Evolutionary conservation across 2,329 filamentous ascomycete genomes (phyloP).

Genomic region (Dothideomycetes sp.): DNA sequence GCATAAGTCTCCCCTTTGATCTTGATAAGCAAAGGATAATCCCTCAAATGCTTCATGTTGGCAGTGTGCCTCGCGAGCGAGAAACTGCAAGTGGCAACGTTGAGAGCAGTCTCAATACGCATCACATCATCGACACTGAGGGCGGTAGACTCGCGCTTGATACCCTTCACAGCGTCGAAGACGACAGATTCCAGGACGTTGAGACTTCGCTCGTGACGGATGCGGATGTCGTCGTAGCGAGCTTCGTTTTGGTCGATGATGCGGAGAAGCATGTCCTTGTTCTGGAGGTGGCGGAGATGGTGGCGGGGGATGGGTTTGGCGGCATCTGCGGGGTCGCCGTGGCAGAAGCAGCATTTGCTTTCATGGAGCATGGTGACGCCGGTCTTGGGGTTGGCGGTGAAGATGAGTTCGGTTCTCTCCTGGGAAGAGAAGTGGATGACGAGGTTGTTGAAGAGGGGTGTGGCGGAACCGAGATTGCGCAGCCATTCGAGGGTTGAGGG

Average conservation of each 20-base stretch:
- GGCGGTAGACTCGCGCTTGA: background rate
- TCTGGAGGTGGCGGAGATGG: too few species aligned
- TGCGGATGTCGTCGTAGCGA: background rate
- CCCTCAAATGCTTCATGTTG: conserved; percentile 1
- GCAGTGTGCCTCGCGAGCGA: background rate
- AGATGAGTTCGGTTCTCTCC: background rate
- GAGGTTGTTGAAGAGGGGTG: conserved; percentile 6
- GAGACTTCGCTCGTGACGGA: background rate
- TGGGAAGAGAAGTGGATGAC: conserved; percentile 1
- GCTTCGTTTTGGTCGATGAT: background rate
- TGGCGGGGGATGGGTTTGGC: too few species aligned
- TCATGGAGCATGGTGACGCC: background rate
- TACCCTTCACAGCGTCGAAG: background rate
- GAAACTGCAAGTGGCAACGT: background rate
- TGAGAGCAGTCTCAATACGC: background rate
- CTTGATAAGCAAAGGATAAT: background rate
- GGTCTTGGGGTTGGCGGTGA: background rate
- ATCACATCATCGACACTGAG: conserved; percentile 2
- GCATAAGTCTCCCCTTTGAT: background rate
- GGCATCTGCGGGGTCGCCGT: too few species aligned
- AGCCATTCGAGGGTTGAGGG: background rate
- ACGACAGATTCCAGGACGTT: background rate
- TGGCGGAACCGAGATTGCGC: background rate
- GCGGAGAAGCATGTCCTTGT: too few species aligned
- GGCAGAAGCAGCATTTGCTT: background rate